phyloP scores from a whole-genome alignment of 2,329 filamentous ascomycete species.

The Colletotrichum spaethianum region DNA sequence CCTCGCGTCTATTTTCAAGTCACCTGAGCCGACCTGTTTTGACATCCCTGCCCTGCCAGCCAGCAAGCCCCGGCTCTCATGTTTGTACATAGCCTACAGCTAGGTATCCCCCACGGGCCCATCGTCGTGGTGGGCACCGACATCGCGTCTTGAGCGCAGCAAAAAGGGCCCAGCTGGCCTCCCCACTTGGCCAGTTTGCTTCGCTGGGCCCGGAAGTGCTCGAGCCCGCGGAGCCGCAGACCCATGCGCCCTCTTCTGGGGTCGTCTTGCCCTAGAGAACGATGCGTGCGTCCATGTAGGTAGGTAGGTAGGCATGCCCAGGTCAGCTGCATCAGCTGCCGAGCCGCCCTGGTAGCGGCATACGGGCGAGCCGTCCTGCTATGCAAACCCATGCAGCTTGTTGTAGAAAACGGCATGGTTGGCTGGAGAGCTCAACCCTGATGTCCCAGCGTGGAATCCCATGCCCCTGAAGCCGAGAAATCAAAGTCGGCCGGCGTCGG shows the following conservation, averaged over 20 bases:
- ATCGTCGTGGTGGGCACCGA: conserved; percentile 36
- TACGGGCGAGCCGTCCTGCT: not conserved
- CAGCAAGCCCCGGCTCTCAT: conserved; percentile 1
- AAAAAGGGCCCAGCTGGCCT: conserved; percentile 20
- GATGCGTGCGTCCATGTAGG: not conserved
- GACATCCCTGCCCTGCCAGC: conserved; percentile 27
- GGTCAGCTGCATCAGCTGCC: conserved; percentile 33
- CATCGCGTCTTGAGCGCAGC: conserved; percentile 15
- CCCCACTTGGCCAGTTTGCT: conserved; percentile 18
- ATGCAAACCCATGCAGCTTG: conserved; percentile 17
- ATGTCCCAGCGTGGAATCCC: conserved; percentile 20
- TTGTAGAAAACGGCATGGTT: conserved; percentile 11
- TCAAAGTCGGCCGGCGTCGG: conserved; percentile 23
- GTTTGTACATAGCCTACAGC: conserved; percentile 2
- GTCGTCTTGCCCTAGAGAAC: not conserved
- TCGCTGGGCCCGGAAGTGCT: conserved; percentile 14
- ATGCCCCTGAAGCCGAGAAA: conserved; percentile 29
- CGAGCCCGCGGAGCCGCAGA: conserved; percentile 30
- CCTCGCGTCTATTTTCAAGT: conserved; percentile 36
- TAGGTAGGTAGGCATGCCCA: not conserved
- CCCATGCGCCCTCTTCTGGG: conserved; percentile 6
- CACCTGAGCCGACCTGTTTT: conserved; percentile 38
- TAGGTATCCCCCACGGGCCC: conserved; percentile 32
- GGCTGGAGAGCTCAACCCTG: conserved; percentile 13
- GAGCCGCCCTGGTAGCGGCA: conserved; percentile 32